Conservation (phyloP, 345 rosid species). For the Citrus inodora region DNA sequence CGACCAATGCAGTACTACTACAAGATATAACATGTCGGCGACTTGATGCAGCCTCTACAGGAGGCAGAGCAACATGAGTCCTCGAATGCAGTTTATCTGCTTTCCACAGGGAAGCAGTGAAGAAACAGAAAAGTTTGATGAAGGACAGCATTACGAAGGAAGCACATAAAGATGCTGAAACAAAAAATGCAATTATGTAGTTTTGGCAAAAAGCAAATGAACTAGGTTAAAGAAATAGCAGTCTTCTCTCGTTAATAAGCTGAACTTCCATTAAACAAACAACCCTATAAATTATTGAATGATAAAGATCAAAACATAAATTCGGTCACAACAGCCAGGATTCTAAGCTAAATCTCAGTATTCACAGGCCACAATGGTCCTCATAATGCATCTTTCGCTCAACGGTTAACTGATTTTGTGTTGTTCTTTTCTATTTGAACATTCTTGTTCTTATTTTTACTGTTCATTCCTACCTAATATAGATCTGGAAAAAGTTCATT, state of each 20-base stretch:
- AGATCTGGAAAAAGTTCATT: background rate
- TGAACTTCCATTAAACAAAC: too few relatives aligned
- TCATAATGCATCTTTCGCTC: background rate
- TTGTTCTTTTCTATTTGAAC: background rate
- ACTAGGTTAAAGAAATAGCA: background rate
- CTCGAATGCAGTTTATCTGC: constrained; percentile 34
- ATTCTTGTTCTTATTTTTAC: background rate
- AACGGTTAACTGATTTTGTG: background rate
- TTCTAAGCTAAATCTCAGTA: background rate
- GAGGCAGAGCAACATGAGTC: constrained; percentile 12
- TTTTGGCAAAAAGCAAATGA: background rate
- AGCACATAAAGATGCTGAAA: background rate
- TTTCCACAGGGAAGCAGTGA: background rate
- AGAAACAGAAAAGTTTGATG: background rate
- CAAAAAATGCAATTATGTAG: background rate
- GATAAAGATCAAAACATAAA: background rate
- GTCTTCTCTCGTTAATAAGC: background rate
- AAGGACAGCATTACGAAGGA: background rate
- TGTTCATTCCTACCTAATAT: background rate
- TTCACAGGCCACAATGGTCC: background rate
- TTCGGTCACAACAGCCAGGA: background rate
- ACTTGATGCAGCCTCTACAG: constrained; percentile 19
- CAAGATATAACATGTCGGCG: constrained; percentile 34
- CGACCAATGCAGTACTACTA: constrained; percentile 27
- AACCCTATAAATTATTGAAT: background rate